Evolutionary conservation across 2,329 filamentous ascomycete species (phyloP).

Genomic region (Volutella citrinella): DNA sequence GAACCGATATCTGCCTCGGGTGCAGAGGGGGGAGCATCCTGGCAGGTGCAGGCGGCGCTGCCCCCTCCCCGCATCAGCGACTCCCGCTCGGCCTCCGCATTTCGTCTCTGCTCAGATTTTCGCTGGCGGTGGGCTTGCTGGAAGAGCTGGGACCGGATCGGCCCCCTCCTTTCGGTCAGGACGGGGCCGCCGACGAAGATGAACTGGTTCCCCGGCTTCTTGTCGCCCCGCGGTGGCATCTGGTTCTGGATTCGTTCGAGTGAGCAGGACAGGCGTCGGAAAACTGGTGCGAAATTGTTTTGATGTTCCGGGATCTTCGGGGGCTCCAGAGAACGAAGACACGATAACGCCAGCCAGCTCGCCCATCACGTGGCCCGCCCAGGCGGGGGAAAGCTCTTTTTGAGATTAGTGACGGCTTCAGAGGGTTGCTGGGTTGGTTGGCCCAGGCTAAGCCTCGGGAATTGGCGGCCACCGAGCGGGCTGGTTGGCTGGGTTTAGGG

Average conservation of each 20-base stretch:
- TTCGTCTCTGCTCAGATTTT: conserved; percentile 6
- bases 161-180: conserved; percentile 8
- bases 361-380: conserved; percentile 2
- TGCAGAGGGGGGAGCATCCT: neutral
- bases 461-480: conserved; percentile 1
- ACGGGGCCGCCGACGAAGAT: conserved; percentile 10
- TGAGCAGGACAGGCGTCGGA: no score
- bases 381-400: conserved; percentile 2
- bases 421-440: conserved; percentile 1
- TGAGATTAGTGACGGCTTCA: conserved; percentile 2
- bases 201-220: conserved; percentile 4
- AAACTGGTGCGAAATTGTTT: no score
- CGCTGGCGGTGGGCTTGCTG: conserved; percentile 8
- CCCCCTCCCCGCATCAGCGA: conserved; percentile 1
- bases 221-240: conserved; percentile 4
- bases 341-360: neutral
- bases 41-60: conserved; percentile 1
- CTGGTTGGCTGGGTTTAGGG: neutral
- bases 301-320: neutral
- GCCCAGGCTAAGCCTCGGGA: conserved; percentile 1
- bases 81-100: conserved; percentile 8
- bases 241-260: neutral
- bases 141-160: conserved; percentile 8
- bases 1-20: no score
- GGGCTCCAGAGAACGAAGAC: neutral